Evolutionary conservation across 352 stramenopile genomes (phyloP).

Genomic region (Pseudoperonospora humuli): DNA sequence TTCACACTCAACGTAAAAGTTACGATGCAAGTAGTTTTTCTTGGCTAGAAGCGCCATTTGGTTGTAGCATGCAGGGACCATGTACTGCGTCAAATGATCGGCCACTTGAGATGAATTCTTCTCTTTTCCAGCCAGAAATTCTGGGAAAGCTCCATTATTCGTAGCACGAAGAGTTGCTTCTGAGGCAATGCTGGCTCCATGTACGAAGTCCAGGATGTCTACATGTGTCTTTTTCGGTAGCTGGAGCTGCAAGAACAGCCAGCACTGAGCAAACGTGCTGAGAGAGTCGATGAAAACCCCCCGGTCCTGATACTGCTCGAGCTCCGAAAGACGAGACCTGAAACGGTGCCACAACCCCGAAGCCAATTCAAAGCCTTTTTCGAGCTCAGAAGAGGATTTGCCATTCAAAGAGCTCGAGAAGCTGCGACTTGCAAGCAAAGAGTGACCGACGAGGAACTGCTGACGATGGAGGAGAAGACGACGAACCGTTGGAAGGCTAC

Average conservation of each 20-base stretch:
- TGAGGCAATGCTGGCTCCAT: conserved; percentile 28
- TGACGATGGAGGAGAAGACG: not conserved
- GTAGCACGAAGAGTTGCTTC: conserved; percentile 29
- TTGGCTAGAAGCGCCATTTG: conserved; percentile 35
- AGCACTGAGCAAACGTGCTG: conserved; percentile 2
- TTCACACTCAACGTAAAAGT: conserved; percentile 34
- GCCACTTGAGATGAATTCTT: conserved; percentile 13
- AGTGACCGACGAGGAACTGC: not conserved
- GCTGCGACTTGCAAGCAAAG: not conserved
- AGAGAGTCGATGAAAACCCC: conserved; percentile 16
- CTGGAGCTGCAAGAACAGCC: conserved; percentile 32
- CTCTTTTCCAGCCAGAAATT: conserved; percentile 29
- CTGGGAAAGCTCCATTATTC: conserved; percentile 28
- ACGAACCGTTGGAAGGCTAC: not conserved
- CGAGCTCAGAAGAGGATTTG: conserved; percentile 5
- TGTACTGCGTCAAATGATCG: conserved; percentile 14
- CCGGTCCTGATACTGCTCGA: conserved; percentile 28
- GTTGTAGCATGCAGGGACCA: conserved; percentile 27
- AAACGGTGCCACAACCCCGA: conserved; percentile 17
- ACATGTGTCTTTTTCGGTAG: conserved; percentile 27
- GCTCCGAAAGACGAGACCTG: conserved; percentile 12
- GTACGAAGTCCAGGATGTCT: conserved; percentile 36
- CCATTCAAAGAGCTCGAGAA: conserved; percentile 6
- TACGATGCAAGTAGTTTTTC: conserved; percentile 32
- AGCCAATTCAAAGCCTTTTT: conserved; percentile 11